These are phyloP conservation scores for Fraxinus velutina DNA, from an alignment of 305 asterid genomes.

Conservation along the genomic window DNA sequence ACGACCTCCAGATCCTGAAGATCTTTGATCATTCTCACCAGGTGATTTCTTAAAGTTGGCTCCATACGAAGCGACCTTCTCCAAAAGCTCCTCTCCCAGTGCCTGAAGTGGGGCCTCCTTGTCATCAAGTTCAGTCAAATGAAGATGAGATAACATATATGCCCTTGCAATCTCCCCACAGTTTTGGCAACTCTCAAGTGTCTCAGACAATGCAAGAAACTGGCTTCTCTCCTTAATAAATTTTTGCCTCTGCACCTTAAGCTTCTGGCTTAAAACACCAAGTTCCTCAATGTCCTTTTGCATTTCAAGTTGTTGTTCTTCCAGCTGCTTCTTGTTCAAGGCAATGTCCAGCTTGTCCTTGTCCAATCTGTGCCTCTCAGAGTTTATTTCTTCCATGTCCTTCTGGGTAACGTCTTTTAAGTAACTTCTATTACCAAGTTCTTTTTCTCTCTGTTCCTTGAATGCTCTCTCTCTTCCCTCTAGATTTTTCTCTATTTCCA, in stretches of 20 bases:
- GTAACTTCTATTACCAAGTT: constrained; percentile 30
- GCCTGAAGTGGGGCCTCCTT: constrained; percentile 42
- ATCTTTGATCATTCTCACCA: constrained; percentile 32
- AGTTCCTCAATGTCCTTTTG: constrained; percentile 73
- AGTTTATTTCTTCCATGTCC: constrained; percentile 45
- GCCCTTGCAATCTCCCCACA: constrained; percentile 59
- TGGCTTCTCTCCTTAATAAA: constrained; percentile 52
- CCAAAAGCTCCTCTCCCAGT: constrained; percentile 48
- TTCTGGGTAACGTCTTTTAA: constrained; percentile 45
- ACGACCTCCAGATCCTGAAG: constrained; percentile 51
- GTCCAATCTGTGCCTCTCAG: constrained; percentile 50
- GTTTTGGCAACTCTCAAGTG: constrained; percentile 50
- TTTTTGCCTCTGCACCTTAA: constrained; percentile 57
- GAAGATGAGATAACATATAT: constrained; percentile 48
- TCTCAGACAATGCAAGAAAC: constrained; percentile 55
- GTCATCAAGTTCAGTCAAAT: constrained; percentile 39
- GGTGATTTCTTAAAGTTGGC: constrained; percentile 32
- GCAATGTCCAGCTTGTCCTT: constrained; percentile 53
- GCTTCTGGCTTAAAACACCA: constrained; percentile 54
- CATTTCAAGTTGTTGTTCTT: constrained; percentile 68
- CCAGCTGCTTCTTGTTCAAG: constrained; percentile 51
- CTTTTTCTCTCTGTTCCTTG: constrained; percentile 53
- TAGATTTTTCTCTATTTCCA: constrained; percentile 49
- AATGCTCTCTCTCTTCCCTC: constrained; percentile 54
- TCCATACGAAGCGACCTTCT: constrained; percentile 48